Percentiles rank a stretch among this genome's conserved stretches.
These are phyloP conservation scores for Hygrocybe coccinea DNA, from an alignment of 768 basidiomycete genomes.

Conservation along the genomic window DNA sequence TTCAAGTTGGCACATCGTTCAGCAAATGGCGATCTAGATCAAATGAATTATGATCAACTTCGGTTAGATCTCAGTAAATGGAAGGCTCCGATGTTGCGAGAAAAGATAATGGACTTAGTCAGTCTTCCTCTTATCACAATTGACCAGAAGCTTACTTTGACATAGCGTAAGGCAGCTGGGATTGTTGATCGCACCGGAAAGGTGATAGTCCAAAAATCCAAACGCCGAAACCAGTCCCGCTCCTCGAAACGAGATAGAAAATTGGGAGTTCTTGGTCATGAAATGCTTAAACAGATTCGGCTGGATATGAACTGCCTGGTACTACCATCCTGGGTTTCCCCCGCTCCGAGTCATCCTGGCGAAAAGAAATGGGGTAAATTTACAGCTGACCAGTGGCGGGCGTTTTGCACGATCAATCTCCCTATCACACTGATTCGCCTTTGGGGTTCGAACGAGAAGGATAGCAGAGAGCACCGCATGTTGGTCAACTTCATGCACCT, in stretches of 20 bases:
- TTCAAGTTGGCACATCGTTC: not conserved
- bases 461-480: not conserved
- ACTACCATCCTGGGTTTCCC: slow-evolving; percentile 24
- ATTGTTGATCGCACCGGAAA: too few relatives aligned
- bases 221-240: not conserved
- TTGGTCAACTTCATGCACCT: slow-evolving; percentile 4
- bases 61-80: not conserved
- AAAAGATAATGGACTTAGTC: too few relatives aligned
- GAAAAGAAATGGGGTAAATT: slow-evolving; percentile 22
- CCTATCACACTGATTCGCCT: slow-evolving; percentile 30
- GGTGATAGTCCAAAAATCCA: not conserved
- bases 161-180: too few relatives aligned
- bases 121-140: too few relatives aligned
- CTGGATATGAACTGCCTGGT: slow-evolving; percentile 16
- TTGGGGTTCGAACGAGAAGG: slow-evolving; percentile 17
- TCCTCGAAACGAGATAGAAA: not conserved
- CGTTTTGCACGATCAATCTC: slow-evolving; percentile 24
- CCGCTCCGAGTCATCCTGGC: slow-evolving; percentile 26
- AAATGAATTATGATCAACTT: slow-evolving; percentile 12
- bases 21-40: slow-evolving; percentile 10
- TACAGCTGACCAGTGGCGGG: slow-evolving; percentile 35
- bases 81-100: too few relatives aligned
- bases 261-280: not conserved
- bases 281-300: slow-evolving; percentile 8
- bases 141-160: too few relatives aligned